These are phyloP conservation scores for Cryptosporidium tyzzeri DNA, from an alignment of 169 alveolate genomes.

Conservation along the genomic window DNA sequence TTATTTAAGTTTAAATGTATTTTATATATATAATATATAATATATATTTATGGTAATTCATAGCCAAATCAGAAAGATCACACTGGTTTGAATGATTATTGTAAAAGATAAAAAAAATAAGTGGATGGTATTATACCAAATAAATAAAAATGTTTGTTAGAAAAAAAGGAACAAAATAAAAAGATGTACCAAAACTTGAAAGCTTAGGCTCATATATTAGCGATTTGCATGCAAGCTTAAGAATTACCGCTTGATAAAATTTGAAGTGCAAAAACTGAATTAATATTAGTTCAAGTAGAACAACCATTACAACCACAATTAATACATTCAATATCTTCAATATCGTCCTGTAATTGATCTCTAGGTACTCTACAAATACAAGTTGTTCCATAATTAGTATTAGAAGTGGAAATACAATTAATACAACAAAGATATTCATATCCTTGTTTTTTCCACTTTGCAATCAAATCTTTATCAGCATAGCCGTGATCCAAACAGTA, in stretches of 20 bases:
- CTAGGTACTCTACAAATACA: slow-evolving; percentile 99
- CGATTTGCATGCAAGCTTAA: no score
- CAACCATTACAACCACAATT: slow-evolving; percentile 99
- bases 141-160: no score
- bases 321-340: slow-evolving; percentile 92
- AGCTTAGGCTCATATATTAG: background rate
- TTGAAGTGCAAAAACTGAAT: background rate
- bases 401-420: slow-evolving; percentile 92
- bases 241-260: background rate
- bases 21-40: no score
- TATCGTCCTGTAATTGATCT: slow-evolving; percentile 93
- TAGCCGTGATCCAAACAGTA: slow-evolving; percentile 95
- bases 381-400: slow-evolving; percentile 94
- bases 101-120: no score
- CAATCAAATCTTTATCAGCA: slow-evolving; percentile 96
- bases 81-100: background rate
- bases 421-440: slow-evolving; percentile 97
- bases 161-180: background rate
- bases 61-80: background rate
- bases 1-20: no score
- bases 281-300: slow-evolving; percentile 83
- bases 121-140: background rate
- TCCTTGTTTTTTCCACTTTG: slow-evolving; percentile 99
- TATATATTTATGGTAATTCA: background rate
- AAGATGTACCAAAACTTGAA: background rate